phyloP scores from a whole-genome alignment of 345 rosid species.

The Populus simonii region DNA sequence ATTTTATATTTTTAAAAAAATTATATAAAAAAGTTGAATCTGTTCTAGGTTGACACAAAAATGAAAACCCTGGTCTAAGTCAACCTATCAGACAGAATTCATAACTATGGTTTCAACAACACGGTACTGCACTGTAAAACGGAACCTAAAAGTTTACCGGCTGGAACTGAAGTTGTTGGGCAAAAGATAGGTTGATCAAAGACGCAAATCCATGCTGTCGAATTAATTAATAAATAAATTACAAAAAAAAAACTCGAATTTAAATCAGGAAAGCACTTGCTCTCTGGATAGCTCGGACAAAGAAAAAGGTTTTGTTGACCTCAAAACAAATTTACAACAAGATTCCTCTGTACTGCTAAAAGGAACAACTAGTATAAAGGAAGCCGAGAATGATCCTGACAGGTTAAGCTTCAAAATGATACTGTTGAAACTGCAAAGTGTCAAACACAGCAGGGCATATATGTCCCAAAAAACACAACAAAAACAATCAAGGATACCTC shows the following conservation, averaged over 20 bases:
- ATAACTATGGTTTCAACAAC: no score
- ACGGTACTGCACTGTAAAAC: no score
- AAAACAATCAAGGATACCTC: not conserved
- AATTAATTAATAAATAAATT: no score
- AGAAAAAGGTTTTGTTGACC: not conserved
- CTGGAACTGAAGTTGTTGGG: not conserved
- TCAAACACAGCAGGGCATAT: not conserved
- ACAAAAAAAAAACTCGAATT: not conserved
- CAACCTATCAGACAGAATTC: no score
- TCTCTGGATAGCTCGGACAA: no score
- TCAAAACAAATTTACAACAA: not conserved
- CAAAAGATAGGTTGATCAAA: not conserved
- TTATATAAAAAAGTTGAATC: no score
- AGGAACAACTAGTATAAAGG: not conserved
- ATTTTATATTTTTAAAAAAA: no score
- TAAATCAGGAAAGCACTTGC: not conserved
- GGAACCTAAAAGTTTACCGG: not conserved
- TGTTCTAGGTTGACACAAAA: no score
- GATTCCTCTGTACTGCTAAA: not conserved
- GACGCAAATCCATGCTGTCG: not conserved
- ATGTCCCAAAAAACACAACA: not conserved
- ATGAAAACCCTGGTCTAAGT: no score
- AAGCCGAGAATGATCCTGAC: not conserved
- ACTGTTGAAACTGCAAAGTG: not conserved
- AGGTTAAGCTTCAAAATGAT: not conserved